Evolutionary conservation across 768 basidiomycete species (phyloP), one percentile per base, ranked within the genome.

Genomic region (Kwoniella sp.): DNA sequence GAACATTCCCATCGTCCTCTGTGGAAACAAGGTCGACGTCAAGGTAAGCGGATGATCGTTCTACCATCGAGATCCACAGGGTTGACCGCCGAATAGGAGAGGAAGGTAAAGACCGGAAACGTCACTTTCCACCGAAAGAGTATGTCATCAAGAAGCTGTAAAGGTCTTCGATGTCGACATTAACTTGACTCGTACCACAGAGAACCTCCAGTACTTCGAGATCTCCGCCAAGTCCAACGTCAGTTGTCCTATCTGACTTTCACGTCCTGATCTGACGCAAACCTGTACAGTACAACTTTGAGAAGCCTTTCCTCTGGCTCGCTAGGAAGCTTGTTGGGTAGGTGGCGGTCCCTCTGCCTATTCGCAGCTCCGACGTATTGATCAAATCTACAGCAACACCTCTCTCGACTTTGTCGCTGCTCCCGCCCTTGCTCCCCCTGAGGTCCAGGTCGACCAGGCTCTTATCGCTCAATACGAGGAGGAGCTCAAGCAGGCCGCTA

Each of bases 41-140:
- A 99, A 99, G 83, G 93, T 89, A 15, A 47, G 83, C 73, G 0
- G 19, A 8, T 40, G 12, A 22, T 32, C 15, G 26, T 32, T 22
- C 26, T 39, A 10, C 11, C 23, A 29, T 36, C 3, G 20, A 22
- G 15, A 9, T 15, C n/a, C 26, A 19, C n/a, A n/a, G 26, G 41
- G 38, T 33, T 31, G 23, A 53, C 46, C 4, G 46, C 8, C 10
- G 32, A 60, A 53, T 70, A 96, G 93, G 95, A 99, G 78, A 90
- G 95, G 59, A 99, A 99, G 83, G 95, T 99, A 65, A 99, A 98
- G 82, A 98, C 93, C 20, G 89, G 89, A 44, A 84, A 86, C 36
- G 95, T 99, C 56, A 99, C 95, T 38, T 99, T 99, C 86, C 95
- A 98, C 82, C 83, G 95, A 74, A 99, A 99, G 88, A 99, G 69